Evolutionary conservation across 805 yeast species (phyloP).

Genomic region (Kodamaea hsintzibuensis): DNA sequence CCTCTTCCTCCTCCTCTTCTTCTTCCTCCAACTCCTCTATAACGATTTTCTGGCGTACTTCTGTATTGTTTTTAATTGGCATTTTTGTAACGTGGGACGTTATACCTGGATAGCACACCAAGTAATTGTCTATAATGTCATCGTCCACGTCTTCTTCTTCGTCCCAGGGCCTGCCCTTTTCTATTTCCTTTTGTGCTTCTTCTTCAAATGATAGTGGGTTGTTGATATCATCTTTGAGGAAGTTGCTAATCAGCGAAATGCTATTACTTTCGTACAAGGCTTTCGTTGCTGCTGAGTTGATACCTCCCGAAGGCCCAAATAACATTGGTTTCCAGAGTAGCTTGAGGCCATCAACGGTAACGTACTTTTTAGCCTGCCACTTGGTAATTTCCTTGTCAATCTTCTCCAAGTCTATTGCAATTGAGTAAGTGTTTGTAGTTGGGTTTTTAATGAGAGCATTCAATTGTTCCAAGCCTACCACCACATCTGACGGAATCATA

Average conservation of each 20-base stretch:
- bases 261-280: slow-evolving; percentile 32
- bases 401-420: slow-evolving; percentile 48
- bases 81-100: neutral
- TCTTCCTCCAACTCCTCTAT: slow-evolving; percentile 3
- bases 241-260: slow-evolving; percentile 57
- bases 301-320: slow-evolving; percentile 86
- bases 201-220: slow-evolving; percentile 63
- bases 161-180: slow-evolving; percentile 18
- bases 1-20: slow-evolving; percentile 4
- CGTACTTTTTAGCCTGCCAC: slow-evolving; percentile 59
- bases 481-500: slow-evolving; percentile 82
- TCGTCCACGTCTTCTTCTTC: slow-evolving; percentile 6
- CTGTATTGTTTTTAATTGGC: neutral
- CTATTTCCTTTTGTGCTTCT: slow-evolving; percentile 52
- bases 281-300: slow-evolving; percentile 58
- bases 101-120: slow-evolving; percentile 39
- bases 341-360: slow-evolving; percentile 49
- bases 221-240: slow-evolving; percentile 66
- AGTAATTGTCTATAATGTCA: slow-evolving; percentile 24
- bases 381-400: slow-evolving; percentile 44
- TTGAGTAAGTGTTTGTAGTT: slow-evolving; percentile 47
- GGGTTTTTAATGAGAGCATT: slow-evolving; percentile 56
- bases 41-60: neutral
- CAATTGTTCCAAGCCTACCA: slow-evolving; percentile 81
- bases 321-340: slow-evolving; percentile 81